Percentiles rank a stretch among this genome's conserved stretches.
Conservation (phyloP, 257 asterid species). For the Marsdenia floribunda region DNA sequence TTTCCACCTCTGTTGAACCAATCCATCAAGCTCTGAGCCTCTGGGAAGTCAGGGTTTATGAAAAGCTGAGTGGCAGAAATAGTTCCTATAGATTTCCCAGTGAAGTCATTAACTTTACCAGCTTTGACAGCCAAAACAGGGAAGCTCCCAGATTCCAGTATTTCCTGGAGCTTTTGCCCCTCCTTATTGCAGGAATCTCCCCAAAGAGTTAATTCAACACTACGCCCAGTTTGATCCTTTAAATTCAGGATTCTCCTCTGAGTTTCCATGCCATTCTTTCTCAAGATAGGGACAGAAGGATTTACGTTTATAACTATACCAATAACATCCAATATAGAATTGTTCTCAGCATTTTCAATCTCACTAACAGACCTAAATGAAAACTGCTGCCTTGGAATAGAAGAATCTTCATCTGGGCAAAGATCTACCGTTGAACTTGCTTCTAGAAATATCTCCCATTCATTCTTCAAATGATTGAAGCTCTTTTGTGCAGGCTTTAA, state of each 20-base stretch:
- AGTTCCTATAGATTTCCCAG: conserved; percentile 81
- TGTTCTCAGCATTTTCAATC: conserved; percentile 70
- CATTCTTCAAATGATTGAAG: conserved; percentile 93
- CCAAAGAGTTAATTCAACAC: conserved; percentile 88
- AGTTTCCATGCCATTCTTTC: conserved; percentile 98
- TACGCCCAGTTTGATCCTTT: conserved; percentile 77
- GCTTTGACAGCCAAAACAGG: conserved; percentile 91
- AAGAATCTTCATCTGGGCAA: conserved; percentile 79
- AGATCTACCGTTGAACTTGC: conserved; percentile 62
- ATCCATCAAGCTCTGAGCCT: conserved; percentile 48
- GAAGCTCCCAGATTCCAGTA: conserved; percentile 53
- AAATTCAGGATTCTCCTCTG: conserved; percentile 69
- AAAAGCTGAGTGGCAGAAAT: conserved; percentile 85
- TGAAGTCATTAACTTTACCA: conserved; percentile 83
- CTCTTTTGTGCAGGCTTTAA: conserved; percentile 92
- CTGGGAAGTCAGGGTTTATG: conserved; percentile 71
- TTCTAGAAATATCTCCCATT: conserved; percentile 89
- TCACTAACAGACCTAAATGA: conserved; percentile 74
- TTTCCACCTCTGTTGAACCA: conserved; percentile 87
- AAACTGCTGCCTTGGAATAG: conserved; percentile 83
- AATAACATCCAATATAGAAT: conserved; percentile 75
- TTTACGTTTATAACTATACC: conserved; percentile 69
- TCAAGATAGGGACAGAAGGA: conserved; percentile 86
- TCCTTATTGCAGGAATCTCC: conserved; percentile 93
- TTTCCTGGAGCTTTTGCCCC: conserved; percentile 71